A percentile compares a stretch with the other conserved stretches of the same genome.
Conservation (phyloP, 768 basidiomycete genomes). For the Mycena indigotica region DNA sequence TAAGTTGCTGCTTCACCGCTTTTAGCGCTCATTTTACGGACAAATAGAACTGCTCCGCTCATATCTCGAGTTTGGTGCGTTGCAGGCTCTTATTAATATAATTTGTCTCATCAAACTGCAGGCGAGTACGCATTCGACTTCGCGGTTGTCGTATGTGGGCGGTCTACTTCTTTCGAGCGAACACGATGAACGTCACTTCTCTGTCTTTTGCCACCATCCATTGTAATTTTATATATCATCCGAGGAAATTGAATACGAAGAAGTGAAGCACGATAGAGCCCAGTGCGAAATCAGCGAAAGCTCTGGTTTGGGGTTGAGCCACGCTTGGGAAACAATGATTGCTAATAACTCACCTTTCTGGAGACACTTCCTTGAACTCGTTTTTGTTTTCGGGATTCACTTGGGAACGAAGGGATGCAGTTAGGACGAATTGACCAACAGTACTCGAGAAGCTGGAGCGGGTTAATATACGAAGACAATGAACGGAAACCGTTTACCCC, state of each 20-base stretch:
- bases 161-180: conserved; percentile 76
- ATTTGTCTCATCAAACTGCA: conserved; percentile 31
- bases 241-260: conserved; percentile 98
- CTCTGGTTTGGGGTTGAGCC: conserved; percentile 50
- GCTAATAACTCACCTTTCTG: conserved; percentile 69
- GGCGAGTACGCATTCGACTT: conserved; percentile 89
- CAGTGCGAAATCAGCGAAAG: conserved; percentile 94
- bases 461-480: neutral
- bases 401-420: conserved; percentile 89
- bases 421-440: conserved; percentile 95
- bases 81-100: neutral
- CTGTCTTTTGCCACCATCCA: conserved; percentile 10
- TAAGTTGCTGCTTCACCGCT: conserved; percentile 4
- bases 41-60: conserved; percentile 71
- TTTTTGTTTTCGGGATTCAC: conserved; percentile 82
- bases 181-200: conserved; percentile 27
- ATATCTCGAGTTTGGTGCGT: conserved; percentile 79
- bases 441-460: conserved; percentile 81
- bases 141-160: conserved; percentile 81
- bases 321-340: neutral
- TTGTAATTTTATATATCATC: conserved; percentile 46
- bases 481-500: conserved; percentile 60
- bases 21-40: conserved; percentile 2
- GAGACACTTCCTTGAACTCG: conserved; percentile 89
- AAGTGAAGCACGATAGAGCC: conserved; percentile 97